Base-by-base conservation (phyloP, 73 alveolate genomes). In the Uronychia setigera region DNA sequence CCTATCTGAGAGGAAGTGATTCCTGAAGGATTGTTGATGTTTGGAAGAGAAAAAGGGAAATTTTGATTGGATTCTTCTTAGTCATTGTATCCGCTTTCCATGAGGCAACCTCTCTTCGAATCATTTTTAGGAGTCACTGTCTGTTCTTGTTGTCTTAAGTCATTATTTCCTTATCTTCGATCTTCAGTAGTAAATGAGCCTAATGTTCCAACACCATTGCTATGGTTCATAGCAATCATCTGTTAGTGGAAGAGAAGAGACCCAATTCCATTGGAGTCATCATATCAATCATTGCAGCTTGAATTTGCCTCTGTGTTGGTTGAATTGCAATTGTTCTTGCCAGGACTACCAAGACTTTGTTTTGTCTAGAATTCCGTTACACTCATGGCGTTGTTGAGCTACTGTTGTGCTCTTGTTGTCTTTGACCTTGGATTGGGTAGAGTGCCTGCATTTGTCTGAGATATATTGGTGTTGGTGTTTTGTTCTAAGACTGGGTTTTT, bases 361-460 rank as follows among this genome's bases (percentile, higher is more conserved):
- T 46, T 46, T 19, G 67, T 46, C 19, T 19, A 5, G 67, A 46
- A 46, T 19, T 46, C 67, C n/a, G 67, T 11, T 5, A 46, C 67
- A 46, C 67, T 46, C 67, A 46, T 46, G 67, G 67, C 67, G 67
- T 46, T 46, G 67, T 46, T 46, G n/a, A 46, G 19, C 67, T 46
- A 5, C 67, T 46, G 67, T 19, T 46, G 67, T 11, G 67, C 67
- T 46, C 67, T 5, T 5, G 67, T 46, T 5, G 67, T 46, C 19
- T 46, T 46, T 5, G 67, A 46, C 19, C 67, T 46, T 46, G 67
- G 19, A 19, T 46, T 5, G 67, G 67, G n/a, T 46, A 46, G 19
- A 5, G n/a, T 19, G 5, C 67, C 67, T 5, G 19, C 67, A 46
- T 46, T 46, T 46, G n/a, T 5, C 19, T 46, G 67, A 19, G 5